Evolutionary conservation across 2,329 filamentous ascomycete genomes (phyloP).

Genomic region (Parafenestella ontariensis): DNA sequence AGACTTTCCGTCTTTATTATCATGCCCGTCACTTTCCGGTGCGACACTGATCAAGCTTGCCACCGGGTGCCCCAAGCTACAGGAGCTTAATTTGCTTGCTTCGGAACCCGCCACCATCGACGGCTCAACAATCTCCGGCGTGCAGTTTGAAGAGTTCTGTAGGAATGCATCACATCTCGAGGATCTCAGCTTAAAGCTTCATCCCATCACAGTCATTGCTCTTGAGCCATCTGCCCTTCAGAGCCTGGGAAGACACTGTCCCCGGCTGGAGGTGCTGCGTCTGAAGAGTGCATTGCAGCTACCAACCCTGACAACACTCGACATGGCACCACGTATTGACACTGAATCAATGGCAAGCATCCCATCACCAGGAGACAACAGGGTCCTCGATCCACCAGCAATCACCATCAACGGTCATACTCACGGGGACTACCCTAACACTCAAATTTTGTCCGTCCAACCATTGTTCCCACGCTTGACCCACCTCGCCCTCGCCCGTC

Average conservation of each 20-base stretch:
- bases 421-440: not conserved
- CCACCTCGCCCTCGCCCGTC: slow-evolving; percentile 38
- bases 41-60: slow-evolving; percentile 28
- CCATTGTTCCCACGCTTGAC: slow-evolving; percentile 35
- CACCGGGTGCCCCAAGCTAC: slow-evolving; percentile 26
- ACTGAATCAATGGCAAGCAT: not conserved
- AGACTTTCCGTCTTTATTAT: slow-evolving; percentile 31
- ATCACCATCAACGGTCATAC: slow-evolving; percentile 4
- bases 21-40: slow-evolving; percentile 32
- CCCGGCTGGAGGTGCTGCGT: slow-evolving; percentile 33
- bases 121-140: slow-evolving; percentile 32
- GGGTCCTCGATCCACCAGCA: not conserved
- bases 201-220: slow-evolving; percentile 31
- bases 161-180: slow-evolving; percentile 26
- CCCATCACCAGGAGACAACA: not conserved
- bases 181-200: slow-evolving; percentile 35
- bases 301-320: slow-evolving; percentile 7
- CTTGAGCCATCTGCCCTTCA: slow-evolving; percentile 35
- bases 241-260: slow-evolving; percentile 36
- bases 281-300: slow-evolving; percentile 36
- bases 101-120: slow-evolving; percentile 38
- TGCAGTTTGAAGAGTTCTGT: slow-evolving; percentile 40
- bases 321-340: not conserved
- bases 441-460: not conserved
- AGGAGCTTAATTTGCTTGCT: slow-evolving; percentile 35